Conservation (phyloP, 345 rosid species). For the Arabidopsis suecica region DNA sequence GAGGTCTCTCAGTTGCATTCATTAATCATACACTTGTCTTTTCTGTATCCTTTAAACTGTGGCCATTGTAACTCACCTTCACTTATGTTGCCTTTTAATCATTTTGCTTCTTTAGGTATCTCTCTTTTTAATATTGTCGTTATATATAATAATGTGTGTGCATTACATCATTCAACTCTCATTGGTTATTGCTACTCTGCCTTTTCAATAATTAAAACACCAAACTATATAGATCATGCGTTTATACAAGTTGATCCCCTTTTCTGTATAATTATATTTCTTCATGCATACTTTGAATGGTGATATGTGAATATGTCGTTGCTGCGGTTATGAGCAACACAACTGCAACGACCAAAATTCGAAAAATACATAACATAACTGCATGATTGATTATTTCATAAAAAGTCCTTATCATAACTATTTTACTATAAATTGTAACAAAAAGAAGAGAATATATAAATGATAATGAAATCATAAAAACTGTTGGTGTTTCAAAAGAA, state of each 20-base stretch:
- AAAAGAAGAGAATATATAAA: not conserved
- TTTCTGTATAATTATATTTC: not conserved
- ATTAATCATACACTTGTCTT: conserved; percentile 34
- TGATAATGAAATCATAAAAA: not conserved
- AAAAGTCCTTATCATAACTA: not conserved
- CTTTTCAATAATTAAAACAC: conserved; percentile 32
- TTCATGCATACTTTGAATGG: not conserved
- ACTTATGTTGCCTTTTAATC: conserved; percentile 45
- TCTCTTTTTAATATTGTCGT: conserved; percentile 32
- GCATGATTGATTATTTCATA: not conserved
- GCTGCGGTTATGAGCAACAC: conserved; percentile 12
- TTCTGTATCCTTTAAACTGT: conserved; percentile 44
- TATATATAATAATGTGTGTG: conserved; percentile 29
- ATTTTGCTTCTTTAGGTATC: conserved; percentile 38
- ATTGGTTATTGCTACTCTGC: conserved; percentile 33
- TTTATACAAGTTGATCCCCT: conserved; percentile 34
- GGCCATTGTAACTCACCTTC: conserved; percentile 44
- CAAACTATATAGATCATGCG: conserved; percentile 15
- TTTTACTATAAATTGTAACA: not conserved
- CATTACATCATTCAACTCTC: conserved; percentile 34
- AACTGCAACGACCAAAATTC: conserved; percentile 2
- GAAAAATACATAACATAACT: not conserved
- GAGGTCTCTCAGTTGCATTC: conserved; percentile 22
- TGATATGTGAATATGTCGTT: conserved; percentile 1
- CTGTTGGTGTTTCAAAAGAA: not conserved